A percentile compares a stretch with the other conserved stretches of the same genome.
These are phyloP conservation scores for Drechslerella stenobrocha DNA, from an alignment of 2,329 filamentous ascomycete genomes.

Conservation along the genomic window DNA sequence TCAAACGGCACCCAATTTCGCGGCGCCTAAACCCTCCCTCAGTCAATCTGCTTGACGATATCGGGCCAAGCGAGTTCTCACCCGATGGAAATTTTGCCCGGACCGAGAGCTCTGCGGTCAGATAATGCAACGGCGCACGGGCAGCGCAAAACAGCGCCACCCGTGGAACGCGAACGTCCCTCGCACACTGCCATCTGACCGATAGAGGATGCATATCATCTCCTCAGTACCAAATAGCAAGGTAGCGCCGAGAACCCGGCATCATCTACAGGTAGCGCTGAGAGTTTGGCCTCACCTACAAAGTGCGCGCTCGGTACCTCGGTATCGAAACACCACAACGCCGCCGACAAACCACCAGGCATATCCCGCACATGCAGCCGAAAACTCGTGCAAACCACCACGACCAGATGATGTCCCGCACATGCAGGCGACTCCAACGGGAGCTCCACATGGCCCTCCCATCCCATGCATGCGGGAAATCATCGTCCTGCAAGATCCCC, in stretches of 20 bases:
- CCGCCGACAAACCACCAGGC: slow-evolving; percentile 42
- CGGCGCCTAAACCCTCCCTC: slow-evolving; percentile 38
- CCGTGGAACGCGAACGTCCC: too few relatives aligned
- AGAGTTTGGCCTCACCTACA: too few relatives aligned
- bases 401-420: slow-evolving; percentile 4
- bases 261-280: too few relatives aligned
- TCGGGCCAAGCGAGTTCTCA: too few relatives aligned
- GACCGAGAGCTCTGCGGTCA: not conserved
- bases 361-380: slow-evolving; percentile 35
- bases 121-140: slow-evolving; percentile 25
- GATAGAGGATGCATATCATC: too few relatives aligned
- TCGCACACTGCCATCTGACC: too few relatives aligned
- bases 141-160: slow-evolving; percentile 7
- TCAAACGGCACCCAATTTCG: slow-evolving; percentile 43
- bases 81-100: too few relatives aligned
- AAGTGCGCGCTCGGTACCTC: too few relatives aligned
- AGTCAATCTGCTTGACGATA: slow-evolving; percentile 9
- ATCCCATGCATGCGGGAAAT: slow-evolving; percentile 12
- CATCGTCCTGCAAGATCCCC: slow-evolving; percentile 47
- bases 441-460: slow-evolving; percentile 8
- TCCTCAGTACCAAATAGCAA: too few relatives aligned
- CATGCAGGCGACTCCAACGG: not conserved
- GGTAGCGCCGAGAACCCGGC: too few relatives aligned
- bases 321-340: not conserved
- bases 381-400: not conserved